Evolutionary conservation across 2,329 filamentous ascomycete genomes (phyloP), one percentile per base, ranked within the genome.

Genomic region (Colletotrichum shisoi): DNA sequence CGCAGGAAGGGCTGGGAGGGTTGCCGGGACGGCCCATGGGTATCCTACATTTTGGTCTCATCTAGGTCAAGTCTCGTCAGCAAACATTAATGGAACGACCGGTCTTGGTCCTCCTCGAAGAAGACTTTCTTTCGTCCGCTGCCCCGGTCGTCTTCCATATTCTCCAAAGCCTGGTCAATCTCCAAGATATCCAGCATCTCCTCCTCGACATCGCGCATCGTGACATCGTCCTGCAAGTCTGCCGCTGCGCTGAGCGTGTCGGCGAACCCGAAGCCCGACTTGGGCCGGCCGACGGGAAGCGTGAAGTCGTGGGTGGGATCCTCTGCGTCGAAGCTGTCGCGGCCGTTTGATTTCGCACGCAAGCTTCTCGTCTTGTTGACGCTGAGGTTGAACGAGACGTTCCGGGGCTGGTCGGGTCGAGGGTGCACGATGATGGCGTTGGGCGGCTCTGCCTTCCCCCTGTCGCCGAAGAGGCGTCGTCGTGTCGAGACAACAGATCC

Each of bases 111-210:
- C 13, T 82, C 79, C 63, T 84, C 82, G 69, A 85, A 86, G 67
- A 85, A 80, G 61, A 84, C 83, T 73, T 80, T 81, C 76, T 84
- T 85, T 62, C 79, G 80, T 53, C 82, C 83, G 62, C 78, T 79
- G 40, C 79, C 80, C 52, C 82, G 78, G 40, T 80, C 80, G 45
- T 76, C 79, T 62, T 87, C 83, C 84, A 90, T 79, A 57, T 78
- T 80, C 54, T 86, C 82, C 59, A 90, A 75, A 56, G 83, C 84
- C 66, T 85, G 83, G 71, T 90, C 87, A 72, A 90, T 88, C 71
- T 87, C 86, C 82, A 88, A 85, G 51, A 90, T 87, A 73, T 89
- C 87, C 71, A 90, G 79, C 80, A 88, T 84, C 75, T 88, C 86
- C 37, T 81, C 80, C 72, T 88, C 86, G 13, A 87, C 80, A 63